A percentile compares a stretch with the other conserved stretches of the same genome.
These are phyloP conservation scores for Bipolaris oryzae DNA, from an alignment of 2,329 filamentous ascomycete genomes.

Conservation along the genomic window DNA sequence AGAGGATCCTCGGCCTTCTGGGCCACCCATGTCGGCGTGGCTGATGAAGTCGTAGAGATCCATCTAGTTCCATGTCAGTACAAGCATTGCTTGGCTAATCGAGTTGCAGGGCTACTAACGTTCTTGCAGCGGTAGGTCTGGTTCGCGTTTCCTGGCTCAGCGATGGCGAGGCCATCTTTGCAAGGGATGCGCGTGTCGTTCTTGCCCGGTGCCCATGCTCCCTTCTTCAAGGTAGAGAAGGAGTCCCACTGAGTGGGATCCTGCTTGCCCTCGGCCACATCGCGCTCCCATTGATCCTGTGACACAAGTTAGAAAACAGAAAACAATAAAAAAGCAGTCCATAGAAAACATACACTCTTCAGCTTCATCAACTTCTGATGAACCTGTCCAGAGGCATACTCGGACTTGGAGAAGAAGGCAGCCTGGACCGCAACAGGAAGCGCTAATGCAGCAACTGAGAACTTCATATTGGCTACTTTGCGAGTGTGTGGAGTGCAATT, in stretches of 20 bases:
- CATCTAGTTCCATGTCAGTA: conserved; percentile 46
- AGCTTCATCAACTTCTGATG: conserved; percentile 36
- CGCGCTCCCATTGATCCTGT: conserved; percentile 32
- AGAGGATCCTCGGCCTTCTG: conserved; percentile 48
- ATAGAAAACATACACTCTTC: conserved; percentile 24
- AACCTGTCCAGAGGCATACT: conserved; percentile 32
- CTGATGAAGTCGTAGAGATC: conserved; percentile 63
- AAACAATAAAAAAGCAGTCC: background rate
- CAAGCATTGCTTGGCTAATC: background rate
- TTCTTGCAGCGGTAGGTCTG: conserved; percentile 37
- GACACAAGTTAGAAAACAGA: background rate
- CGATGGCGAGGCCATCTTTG: conserved; percentile 32
- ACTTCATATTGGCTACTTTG: conserved; percentile 30
- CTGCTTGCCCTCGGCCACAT: conserved; percentile 27
- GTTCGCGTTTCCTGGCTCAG: conserved; percentile 30
- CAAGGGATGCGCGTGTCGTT: conserved; percentile 23
- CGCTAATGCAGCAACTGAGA: conserved; percentile 28
- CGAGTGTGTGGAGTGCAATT: conserved; percentile 20
- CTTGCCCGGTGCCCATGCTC: conserved; percentile 6
- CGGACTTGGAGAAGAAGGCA: conserved; percentile 28
- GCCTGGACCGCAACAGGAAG: conserved; percentile 31
- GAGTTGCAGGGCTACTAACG: background rate
- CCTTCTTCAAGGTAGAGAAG: conserved; percentile 29
- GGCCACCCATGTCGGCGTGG: conserved; percentile 60
- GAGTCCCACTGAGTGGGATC: conserved; percentile 27